Evolutionary conservation across 345 rosid species (phyloP).

Genomic region (Rhizophora mangle): DNA sequence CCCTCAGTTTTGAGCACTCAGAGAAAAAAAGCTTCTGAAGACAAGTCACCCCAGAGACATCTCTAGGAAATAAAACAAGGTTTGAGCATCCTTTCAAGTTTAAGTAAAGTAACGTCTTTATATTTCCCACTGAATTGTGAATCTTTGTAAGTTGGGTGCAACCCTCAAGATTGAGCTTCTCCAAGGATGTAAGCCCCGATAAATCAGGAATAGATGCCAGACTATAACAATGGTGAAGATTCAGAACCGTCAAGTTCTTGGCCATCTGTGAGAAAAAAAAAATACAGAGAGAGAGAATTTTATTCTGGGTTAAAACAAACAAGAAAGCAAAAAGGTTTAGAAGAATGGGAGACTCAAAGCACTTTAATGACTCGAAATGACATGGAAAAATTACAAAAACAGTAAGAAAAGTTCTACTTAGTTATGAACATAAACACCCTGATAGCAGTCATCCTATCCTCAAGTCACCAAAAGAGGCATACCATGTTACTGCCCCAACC

Average conservation of each 20-base stretch:
- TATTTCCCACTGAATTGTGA: slow-evolving; percentile 38
- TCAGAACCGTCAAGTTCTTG: slow-evolving; percentile 41
- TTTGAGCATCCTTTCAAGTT: slow-evolving; percentile 35
- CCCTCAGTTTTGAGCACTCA: slow-evolving; percentile 31
- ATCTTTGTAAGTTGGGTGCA: slow-evolving; percentile 33
- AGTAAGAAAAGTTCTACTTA: too few species aligned
- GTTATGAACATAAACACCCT: too few species aligned
- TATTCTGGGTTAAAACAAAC: too few species aligned
- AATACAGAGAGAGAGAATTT: not conserved
- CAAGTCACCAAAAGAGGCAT: not conserved
- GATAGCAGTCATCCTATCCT: not conserved
- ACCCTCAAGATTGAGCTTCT: slow-evolving; percentile 38
- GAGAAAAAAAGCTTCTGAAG: slow-evolving; percentile 43
- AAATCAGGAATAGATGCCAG: slow-evolving; percentile 44
- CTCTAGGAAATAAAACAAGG: slow-evolving; percentile 34
- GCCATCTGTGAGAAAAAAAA: slow-evolving; percentile 21
- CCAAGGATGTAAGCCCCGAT: slow-evolving; percentile 29
- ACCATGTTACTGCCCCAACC: slow-evolving; percentile 28
- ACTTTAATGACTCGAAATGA: too few species aligned
- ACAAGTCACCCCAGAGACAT: slow-evolving; percentile 38
- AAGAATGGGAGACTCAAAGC: too few species aligned
- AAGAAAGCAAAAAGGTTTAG: too few species aligned
- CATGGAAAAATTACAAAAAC: too few species aligned
- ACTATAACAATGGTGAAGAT: slow-evolving; percentile 33
- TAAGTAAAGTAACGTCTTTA: slow-evolving; percentile 31